phyloP scores from a whole-genome alignment of 2,329 filamentous ascomycete genomes.

The Clonostachys solani region DNA sequence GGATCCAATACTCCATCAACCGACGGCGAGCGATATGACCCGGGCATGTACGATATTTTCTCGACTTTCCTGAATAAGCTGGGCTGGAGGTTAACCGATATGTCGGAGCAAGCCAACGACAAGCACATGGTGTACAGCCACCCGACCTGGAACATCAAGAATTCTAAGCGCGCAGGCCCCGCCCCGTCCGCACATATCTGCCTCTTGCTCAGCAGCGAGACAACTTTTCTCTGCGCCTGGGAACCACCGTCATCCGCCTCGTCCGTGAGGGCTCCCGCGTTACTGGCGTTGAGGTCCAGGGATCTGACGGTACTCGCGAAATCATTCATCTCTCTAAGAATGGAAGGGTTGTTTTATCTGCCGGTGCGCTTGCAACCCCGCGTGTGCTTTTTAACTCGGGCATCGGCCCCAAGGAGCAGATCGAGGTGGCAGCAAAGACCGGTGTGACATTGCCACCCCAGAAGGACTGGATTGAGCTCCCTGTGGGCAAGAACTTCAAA shows the following conservation, averaged over 20 bases:
- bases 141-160: slow-evolving; percentile 59
- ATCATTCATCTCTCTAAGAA: slow-evolving; percentile 55
- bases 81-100: slow-evolving; percentile 59
- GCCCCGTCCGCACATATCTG: slow-evolving; percentile 60
- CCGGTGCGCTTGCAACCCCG: slow-evolving; percentile 62
- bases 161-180: slow-evolving; percentile 65
- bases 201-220: slow-evolving; percentile 50
- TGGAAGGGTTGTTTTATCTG: slow-evolving; percentile 63
- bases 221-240: slow-evolving; percentile 63
- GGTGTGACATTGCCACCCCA: slow-evolving; percentile 42
- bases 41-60: slow-evolving; percentile 60
- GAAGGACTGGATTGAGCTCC: slow-evolving; percentile 51
- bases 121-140: slow-evolving; percentile 64
- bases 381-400: slow-evolving; percentile 58
- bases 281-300: slow-evolving; percentile 62
- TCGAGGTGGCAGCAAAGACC: slow-evolving; percentile 42
- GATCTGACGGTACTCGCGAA: slow-evolving; percentile 42
- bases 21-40: slow-evolving; percentile 63
- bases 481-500: slow-evolving; percentile 51
- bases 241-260: slow-evolving; percentile 61
- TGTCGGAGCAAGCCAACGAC: slow-evolving; percentile 51
- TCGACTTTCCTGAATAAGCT: slow-evolving; percentile 50
- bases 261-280: slow-evolving; percentile 55
- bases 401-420: slow-evolving; percentile 59
- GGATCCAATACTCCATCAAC: slow-evolving; percentile 56